Evolutionary conservation across 495 filamentous ascomycete species (phyloP).

Genomic region (Annulohypoxylon nitens): DNA sequence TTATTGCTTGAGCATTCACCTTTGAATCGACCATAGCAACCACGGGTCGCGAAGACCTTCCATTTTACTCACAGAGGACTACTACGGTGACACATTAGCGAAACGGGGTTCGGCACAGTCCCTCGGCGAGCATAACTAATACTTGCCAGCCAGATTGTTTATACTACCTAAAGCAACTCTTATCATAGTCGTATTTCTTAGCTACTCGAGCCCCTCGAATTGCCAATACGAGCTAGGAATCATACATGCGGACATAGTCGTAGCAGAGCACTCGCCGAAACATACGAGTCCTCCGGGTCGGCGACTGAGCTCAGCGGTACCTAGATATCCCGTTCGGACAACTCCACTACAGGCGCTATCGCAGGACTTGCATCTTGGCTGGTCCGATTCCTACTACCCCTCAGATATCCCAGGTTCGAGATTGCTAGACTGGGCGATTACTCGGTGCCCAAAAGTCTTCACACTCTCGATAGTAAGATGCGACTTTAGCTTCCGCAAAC

Average conservation of each 20-base stretch:
- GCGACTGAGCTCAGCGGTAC: constrained; percentile 7
- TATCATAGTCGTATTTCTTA: not conserved
- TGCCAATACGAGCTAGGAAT: constrained; percentile 22
- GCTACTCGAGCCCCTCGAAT: constrained; percentile 17
- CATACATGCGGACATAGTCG: constrained; percentile 9
- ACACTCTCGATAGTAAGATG: constrained; percentile 26
- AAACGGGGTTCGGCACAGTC: constrained; percentile 7
- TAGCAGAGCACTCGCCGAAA: constrained; percentile 25
- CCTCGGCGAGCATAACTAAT: not conserved
- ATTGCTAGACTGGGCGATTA: constrained; percentile 20
- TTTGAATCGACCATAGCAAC: not conserved
- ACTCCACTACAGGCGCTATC: constrained; percentile 19
- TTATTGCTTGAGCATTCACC: not conserved
- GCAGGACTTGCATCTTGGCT: constrained; percentile 26
- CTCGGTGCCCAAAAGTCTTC: constrained; percentile 18
- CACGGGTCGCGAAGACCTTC: constrained; percentile 7
- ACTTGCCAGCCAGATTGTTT: not conserved
- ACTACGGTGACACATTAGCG: constrained; percentile 10
- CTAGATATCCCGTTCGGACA: constrained; percentile 24
- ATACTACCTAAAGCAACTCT: not conserved
- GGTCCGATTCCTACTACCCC: constrained; percentile 27
- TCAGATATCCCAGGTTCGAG: constrained; percentile 24
- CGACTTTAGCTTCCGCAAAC: constrained; percentile 24
- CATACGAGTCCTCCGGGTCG: constrained; percentile 12
- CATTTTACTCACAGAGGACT: constrained; percentile 2